Evolutionary conservation across 2,329 filamentous ascomycete genomes (phyloP).

Genomic region (Ciborinia camelliae): DNA sequence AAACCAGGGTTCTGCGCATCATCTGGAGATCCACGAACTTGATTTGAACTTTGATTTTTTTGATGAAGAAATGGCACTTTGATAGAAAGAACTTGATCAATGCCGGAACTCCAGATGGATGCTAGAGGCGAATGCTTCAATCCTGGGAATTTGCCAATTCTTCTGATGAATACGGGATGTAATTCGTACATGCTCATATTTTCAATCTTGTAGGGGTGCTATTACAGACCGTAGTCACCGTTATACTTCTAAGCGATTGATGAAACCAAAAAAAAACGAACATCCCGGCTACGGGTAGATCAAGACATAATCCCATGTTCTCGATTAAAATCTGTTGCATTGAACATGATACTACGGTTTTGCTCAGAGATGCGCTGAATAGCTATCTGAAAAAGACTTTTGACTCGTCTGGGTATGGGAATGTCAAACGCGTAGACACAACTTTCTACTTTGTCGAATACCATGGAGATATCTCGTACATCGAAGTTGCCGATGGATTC

Average conservation of each 20-base stretch:
- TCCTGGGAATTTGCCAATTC: too few species aligned
- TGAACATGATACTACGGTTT: not conserved
- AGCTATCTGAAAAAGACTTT: not conserved
- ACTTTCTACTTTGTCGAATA: not conserved
- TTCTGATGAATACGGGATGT: too few species aligned
- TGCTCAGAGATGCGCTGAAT: not conserved
- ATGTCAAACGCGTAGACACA: not conserved
- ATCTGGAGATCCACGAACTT: conserved; percentile 8
- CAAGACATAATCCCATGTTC: too few species aligned
- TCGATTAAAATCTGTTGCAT: too few species aligned
- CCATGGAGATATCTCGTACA: not conserved
- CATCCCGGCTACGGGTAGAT: too few species aligned
- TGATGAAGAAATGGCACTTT: not conserved
- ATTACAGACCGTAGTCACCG: not conserved
- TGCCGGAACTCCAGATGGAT: not conserved
- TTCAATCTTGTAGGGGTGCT: not conserved
- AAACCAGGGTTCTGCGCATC: not conserved
- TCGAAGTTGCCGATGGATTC: not conserved
- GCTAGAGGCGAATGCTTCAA: too few species aligned
- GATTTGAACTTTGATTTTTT: not conserved
- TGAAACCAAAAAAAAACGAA: not conserved
- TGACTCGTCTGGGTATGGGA: not conserved
- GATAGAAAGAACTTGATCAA: not conserved
- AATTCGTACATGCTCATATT: not conserved
- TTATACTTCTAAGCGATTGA: not conserved